phyloP scores from a whole-genome alignment of 768 basidiomycete species.

The Panaeolus cyanescens region DNA sequence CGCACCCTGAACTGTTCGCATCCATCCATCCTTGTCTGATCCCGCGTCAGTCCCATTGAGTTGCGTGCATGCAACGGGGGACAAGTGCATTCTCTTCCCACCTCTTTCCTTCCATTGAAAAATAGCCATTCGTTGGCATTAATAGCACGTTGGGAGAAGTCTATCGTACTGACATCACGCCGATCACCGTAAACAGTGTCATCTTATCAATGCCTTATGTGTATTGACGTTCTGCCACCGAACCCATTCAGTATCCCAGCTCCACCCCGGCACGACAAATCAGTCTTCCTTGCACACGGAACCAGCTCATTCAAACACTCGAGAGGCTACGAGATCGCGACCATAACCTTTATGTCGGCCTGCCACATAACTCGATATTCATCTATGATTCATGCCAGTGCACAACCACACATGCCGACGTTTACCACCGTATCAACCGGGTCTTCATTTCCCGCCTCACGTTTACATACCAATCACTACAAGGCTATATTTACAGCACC shows the following conservation, averaged over 20 bases:
- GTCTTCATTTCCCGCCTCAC: not conserved
- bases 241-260: not conserved
- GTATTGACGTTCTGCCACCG: not conserved
- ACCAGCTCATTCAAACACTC: not conserved
- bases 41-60: constrained; percentile 4
- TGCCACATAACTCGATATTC: too few species aligned
- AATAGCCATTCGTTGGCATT: constrained; percentile 6
- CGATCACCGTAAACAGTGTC: constrained; percentile 1
- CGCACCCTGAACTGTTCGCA: not conserved
- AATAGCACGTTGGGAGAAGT: constrained; percentile 1
- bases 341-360: not conserved
- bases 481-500: not conserved
- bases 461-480: not conserved
- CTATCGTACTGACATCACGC: not conserved
- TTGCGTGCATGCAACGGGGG: not conserved
- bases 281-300: not conserved
- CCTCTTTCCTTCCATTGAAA: not conserved
- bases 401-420: not conserved
- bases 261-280: not conserved
- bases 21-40: not conserved
- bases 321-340: not conserved
- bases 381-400: too few species aligned
- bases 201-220: not conserved
- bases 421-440: not conserved
- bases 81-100: not conserved